Conservation (phyloP, 306 rosid genomes). For the Luffa aegyptiaca region DNA sequence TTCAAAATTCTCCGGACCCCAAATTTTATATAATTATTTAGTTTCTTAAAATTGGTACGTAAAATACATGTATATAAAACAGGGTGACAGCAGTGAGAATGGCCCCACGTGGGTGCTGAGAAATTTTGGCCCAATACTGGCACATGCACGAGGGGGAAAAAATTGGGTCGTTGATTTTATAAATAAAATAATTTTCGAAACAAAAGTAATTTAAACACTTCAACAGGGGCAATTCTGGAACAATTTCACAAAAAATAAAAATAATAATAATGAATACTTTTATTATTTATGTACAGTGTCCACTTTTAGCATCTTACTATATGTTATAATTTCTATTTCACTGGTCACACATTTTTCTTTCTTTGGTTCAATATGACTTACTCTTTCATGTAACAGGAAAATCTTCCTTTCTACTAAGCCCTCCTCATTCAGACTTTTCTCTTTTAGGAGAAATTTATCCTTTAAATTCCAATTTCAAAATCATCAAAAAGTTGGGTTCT, state of each 20-base stretch:
- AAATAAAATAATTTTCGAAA: neutral
- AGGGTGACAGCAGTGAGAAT: neutral
- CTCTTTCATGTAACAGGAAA: neutral
- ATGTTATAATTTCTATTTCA: neutral
- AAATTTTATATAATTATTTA: neutral
- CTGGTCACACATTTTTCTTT: constrained; percentile 4
- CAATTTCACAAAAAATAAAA: neutral
- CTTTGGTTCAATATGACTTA: neutral
- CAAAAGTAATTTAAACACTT: neutral
- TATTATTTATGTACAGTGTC: neutral
- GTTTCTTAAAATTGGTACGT: neutral
- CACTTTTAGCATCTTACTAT: neutral
- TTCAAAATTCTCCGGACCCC: neutral
- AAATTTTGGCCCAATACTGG: neutral
- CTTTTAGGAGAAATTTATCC: too few relatives aligned
- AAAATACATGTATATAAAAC: constrained; percentile 1
- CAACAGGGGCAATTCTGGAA: neutral
- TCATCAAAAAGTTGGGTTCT: neutral
- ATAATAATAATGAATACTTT: neutral
- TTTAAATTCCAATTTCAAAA: neutral
- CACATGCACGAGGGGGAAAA: constrained; percentile 3
- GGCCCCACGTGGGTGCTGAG: constrained; percentile 3
- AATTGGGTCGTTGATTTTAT: neutral
- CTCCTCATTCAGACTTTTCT: neutral
- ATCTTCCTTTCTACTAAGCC: neutral